phyloP scores from a whole-genome alignment of 306 rosid genomes.

The Pterocarpus santalinus region DNA sequence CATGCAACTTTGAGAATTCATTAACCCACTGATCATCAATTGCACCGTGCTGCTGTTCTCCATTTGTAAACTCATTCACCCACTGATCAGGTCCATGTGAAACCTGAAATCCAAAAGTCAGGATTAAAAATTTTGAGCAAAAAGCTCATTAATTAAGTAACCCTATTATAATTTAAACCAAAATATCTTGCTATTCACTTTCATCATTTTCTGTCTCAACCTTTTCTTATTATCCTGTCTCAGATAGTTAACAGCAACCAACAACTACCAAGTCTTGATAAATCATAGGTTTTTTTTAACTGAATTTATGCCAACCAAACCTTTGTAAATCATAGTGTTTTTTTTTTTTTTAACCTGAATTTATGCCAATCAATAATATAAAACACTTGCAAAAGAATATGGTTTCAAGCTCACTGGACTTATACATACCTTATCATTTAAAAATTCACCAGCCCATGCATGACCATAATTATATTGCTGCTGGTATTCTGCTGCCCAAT shows the following conservation, averaged over 20 bases:
- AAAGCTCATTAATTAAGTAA: slow-evolving; percentile 9
- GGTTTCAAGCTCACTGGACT: slow-evolving; percentile 33
- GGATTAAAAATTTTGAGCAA: slow-evolving; percentile 41
- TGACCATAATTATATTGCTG: slow-evolving; percentile 66
- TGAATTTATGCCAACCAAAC: slow-evolving; percentile 9
- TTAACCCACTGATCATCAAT: slow-evolving; percentile 88
- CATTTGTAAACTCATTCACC: slow-evolving; percentile 82
- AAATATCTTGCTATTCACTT: slow-evolving; percentile 18
- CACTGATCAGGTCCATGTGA: slow-evolving; percentile 74
- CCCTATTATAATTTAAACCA: not conserved
- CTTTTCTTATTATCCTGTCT: slow-evolving; percentile 12
- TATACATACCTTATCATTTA: slow-evolving; percentile 57
- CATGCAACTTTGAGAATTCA: slow-evolving; percentile 90
- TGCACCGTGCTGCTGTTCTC: slow-evolving; percentile 54
- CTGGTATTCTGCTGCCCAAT: slow-evolving; percentile 90
- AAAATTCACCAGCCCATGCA: slow-evolving; percentile 90
- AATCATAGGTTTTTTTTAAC: not conserved
- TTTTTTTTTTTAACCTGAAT: not conserved
- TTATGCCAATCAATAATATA: slow-evolving; percentile 19
- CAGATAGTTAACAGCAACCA: not conserved
- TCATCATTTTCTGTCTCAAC: slow-evolving; percentile 24
- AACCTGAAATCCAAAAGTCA: slow-evolving; percentile 61
- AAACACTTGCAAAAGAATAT: slow-evolving; percentile 37
- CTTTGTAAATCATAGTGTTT: not conserved
- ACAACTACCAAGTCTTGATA: slow-evolving; percentile 11